Base-by-base conservation (phyloP, 768 basidiomycete species). In the Trametes cingulata region DNA sequence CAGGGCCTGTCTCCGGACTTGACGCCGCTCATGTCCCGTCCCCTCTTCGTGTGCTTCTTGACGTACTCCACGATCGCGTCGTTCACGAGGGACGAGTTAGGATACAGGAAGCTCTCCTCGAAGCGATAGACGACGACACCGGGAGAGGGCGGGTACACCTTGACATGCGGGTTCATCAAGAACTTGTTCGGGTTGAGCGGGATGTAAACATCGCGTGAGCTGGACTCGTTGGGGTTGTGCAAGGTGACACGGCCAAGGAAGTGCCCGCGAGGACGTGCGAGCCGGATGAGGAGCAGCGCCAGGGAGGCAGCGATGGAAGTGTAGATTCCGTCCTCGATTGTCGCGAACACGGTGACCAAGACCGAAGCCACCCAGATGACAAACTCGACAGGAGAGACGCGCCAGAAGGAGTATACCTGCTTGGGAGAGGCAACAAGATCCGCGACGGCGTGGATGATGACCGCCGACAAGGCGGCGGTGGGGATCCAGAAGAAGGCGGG, bases 271-370 rank as follows among this genome's bases (percentile, higher is more conserved):
- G 96, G 93, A 63, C 86, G 85, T 29, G 95, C 95, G 60, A 98
- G 71, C 43, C 95, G 88, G 70, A 95, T 74, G 56, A 98, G 80
- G n/a, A 98, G 82, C n/a, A 98, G 82, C 6, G 78, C 88, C 27
- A 86, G 73, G 0, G 94, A 95, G 1, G 90, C 80, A 5, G 76
- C 74, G 64, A 98, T 85, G 7, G 94, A 92, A 52, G 86, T 83
- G 72, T 94, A 94, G 66, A 94, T 91, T 25, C 95, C 95, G 54
- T 93, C 80, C 73, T 98, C 95, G 66, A 98, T 95, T 27, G 85
- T 83, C 22, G 90, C 87, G 77, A 98, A 98, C 45, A 98, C 74
- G 15, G 93, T 94, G 66, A 92, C 86, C 45, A 95, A 74, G 24
- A 95, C 93, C 19, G 91, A 90, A 0, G 91, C 92, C 35, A 78